Evolutionary conservation across 192 early-diverging fungal species (phyloP).

Genomic region (Entomortierella lignicola): DNA sequence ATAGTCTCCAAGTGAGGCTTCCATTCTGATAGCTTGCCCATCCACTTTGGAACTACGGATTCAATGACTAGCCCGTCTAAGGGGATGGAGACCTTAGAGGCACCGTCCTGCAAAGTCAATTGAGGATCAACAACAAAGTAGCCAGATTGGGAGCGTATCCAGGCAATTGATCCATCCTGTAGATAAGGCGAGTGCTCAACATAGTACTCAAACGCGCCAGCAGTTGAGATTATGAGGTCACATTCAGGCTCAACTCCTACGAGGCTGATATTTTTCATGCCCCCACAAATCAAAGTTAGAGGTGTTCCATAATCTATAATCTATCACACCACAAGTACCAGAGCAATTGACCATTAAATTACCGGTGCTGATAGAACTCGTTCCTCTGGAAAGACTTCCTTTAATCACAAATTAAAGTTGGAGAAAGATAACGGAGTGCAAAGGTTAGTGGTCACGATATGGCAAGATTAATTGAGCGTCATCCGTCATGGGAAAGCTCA

Average conservation of each 20-base stretch:
- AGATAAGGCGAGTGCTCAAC: conserved; percentile 61
- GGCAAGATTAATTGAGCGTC: neutral
- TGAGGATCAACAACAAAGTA: conserved; percentile 93
- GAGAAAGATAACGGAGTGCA: neutral
- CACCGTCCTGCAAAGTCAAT: conserved; percentile 53
- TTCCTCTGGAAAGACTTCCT: conserved; percentile 48
- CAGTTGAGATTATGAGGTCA: conserved; percentile 65
- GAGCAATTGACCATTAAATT: no score
- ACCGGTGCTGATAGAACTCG: conserved; percentile 49
- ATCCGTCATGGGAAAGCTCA: conserved; percentile 1
- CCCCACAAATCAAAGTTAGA: no score
- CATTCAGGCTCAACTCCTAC: conserved; percentile 55
- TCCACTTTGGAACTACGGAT: conserved; percentile 97
- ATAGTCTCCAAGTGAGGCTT: conserved; percentile 74
- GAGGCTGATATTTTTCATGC: conserved; percentile 43
- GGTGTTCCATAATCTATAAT: no score
- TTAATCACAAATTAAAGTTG: conserved; percentile 4
- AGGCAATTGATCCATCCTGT: conserved; percentile 6
- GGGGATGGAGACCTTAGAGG: conserved; percentile 63
- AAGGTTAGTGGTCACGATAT: neutral
- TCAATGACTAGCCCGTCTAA: conserved; percentile 91
- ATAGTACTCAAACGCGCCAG: conserved; percentile 93
- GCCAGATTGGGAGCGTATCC: conserved; percentile 60
- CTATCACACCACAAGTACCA: no score
- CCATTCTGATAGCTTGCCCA: conserved; percentile 88